Evolutionary conservation across 371 early-diverging fungal genomes (phyloP).

Genomic region (Mucor irregularis): DNA sequence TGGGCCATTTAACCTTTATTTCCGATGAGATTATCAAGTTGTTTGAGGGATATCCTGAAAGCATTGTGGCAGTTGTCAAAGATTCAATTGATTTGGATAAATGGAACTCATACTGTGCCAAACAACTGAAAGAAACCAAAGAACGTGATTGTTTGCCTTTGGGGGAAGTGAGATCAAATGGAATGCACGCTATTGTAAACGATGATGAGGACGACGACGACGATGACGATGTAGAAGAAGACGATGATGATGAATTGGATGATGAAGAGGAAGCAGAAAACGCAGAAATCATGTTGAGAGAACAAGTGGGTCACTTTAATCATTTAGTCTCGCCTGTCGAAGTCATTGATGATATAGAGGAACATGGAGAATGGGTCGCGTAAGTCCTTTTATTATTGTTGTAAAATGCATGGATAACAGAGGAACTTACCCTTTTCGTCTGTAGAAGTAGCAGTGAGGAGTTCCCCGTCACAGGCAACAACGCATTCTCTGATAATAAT

Average conservation of each 20-base stretch:
- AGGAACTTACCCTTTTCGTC: too few relatives aligned
- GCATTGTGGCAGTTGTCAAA: constrained; percentile 53
- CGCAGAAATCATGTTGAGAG: constrained; percentile 1
- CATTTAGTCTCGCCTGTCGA: too few relatives aligned
- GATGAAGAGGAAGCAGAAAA: constrained; percentile 1
- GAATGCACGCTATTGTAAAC: background rate
- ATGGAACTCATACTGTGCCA: constrained; percentile 86
- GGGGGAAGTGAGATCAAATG: constrained; percentile 68
- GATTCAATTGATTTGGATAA: constrained; percentile 71
- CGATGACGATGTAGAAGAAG: background rate
- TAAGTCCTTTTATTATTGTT: background rate
- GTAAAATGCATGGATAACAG: background rate
- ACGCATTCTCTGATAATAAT: background rate
- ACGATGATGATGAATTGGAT: constrained; percentile 2
- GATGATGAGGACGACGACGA: background rate
- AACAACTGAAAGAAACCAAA: constrained; percentile 78
- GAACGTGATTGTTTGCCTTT: constrained; percentile 88
- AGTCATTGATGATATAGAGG: background rate
- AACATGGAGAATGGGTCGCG: background rate
- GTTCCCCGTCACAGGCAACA: too few relatives aligned
- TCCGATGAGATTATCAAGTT: constrained; percentile 91
- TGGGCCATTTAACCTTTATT: constrained; percentile 97
- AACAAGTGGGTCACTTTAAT: background rate
- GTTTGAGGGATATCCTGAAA: constrained; percentile 69
- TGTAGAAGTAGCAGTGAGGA: background rate